A percentile compares a stretch with the other conserved stretches of the same genome.
Evolutionary conservation across 805 yeast species (phyloP).

Genomic region (Teunomyces tritomae): DNA sequence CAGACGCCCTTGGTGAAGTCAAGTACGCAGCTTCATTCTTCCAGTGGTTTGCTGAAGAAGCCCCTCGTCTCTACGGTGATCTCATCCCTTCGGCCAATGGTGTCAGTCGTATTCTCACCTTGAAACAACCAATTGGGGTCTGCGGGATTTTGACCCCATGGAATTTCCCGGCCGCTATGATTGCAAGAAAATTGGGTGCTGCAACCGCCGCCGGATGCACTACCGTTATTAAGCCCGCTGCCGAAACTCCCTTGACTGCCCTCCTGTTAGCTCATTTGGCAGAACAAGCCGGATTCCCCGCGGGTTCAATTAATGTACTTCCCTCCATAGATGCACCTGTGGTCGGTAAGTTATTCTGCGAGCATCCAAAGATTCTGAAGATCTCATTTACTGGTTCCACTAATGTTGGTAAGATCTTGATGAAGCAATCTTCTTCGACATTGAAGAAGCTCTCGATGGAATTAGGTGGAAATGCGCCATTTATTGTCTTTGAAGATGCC

Average conservation of each 20-base stretch:
- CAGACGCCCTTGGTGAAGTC: conserved; percentile 73
- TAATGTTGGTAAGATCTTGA: conserved; percentile 63
- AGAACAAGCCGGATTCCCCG: conserved; percentile 67
- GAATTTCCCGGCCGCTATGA: conserved; percentile 84
- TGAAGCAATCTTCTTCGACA: conserved; percentile 58
- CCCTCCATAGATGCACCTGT: conserved; percentile 46
- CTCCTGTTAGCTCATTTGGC: conserved; percentile 62
- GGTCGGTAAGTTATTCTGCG: conserved; percentile 54
- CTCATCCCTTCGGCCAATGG: conserved; percentile 54
- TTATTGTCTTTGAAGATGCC: conserved; percentile 72
- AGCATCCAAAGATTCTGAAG: conserved; percentile 53
- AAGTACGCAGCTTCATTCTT: conserved; percentile 69
- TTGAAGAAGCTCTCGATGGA: conserved; percentile 72
- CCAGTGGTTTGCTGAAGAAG: conserved; percentile 88
- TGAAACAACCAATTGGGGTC: conserved; percentile 78
- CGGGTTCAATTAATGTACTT: conserved; percentile 64
- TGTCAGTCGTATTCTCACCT: conserved; percentile 50
- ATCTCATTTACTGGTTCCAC: conserved; percentile 81
- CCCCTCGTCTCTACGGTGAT: conserved; percentile 70
- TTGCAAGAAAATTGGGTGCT: conserved; percentile 70
- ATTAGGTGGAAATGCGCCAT: conserved; percentile 81
- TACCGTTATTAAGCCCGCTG: conserved; percentile 72
- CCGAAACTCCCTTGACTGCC: conserved; percentile 73
- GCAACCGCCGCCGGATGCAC: conserved; percentile 82
- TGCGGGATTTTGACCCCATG: conserved; percentile 80